Evolutionary conservation across 768 basidiomycete species (phyloP).

Genomic region (Hortiboletus campestris): DNA sequence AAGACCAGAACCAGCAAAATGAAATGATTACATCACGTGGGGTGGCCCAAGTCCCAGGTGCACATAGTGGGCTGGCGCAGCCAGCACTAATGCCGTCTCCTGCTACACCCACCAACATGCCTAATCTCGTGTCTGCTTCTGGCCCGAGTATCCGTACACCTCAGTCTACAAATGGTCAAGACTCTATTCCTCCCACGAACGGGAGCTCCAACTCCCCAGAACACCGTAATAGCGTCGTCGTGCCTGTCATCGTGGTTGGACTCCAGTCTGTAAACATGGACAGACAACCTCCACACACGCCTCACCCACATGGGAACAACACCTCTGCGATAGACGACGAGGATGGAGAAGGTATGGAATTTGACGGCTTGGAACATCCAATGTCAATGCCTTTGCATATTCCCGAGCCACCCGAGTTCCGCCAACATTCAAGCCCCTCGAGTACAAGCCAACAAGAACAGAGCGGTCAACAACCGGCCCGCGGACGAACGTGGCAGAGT

Average conservation of each 20-base stretch:
- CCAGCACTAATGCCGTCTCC: conserved; percentile 7
- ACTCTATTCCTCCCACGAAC: conserved; percentile 15
- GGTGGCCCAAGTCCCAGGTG: conserved; percentile 11
- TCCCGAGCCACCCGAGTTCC: conserved; percentile 25
- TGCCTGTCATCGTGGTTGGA: conserved; percentile 83
- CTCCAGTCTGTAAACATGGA: conserved; percentile 68
- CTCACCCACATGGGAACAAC: conserved; percentile 14
- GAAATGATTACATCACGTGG: conserved; percentile 15
- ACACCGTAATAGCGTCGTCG: conserved; percentile 47
- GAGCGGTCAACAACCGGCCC: conserved; percentile 19
- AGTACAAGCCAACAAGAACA: conserved; percentile 17
- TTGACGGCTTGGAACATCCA: conserved; percentile 25
- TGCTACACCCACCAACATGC: conserved; percentile 15
- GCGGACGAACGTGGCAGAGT: conserved; percentile 53
- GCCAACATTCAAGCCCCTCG: conserved; percentile 12
- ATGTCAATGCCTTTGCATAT: conserved; percentile 27
- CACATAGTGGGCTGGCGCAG: conserved; percentile 18
- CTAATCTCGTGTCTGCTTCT: conserved; percentile 14
- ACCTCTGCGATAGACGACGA: conserved; percentile 19
- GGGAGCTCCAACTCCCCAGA: conserved; percentile 20
- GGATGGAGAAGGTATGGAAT: conserved; percentile 27
- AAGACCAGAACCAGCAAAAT: conserved; percentile 21
- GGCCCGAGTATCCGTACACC: conserved; percentile 6
- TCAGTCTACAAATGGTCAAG: conserved; percentile 11
- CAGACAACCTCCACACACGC: conserved; percentile 29